These are phyloP conservation scores for Xylaria intraflava DNA, from an alignment of 495 filamentous ascomycete species.

Conservation along the genomic window DNA sequence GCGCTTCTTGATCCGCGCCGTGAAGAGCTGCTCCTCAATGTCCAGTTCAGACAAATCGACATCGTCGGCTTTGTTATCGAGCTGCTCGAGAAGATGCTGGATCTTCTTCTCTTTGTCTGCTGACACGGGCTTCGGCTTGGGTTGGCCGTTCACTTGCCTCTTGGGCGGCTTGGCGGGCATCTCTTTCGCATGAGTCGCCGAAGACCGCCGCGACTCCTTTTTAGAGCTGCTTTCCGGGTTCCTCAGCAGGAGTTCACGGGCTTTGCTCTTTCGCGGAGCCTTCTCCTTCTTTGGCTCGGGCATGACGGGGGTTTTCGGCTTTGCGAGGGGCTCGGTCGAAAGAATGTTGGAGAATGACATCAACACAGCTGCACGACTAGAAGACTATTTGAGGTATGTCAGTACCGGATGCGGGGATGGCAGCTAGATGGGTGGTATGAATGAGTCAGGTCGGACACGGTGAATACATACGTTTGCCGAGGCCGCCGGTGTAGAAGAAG, in stretches of 20 bases:
- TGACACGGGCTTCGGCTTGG: conserved; percentile 48
- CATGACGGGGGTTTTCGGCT: conserved; percentile 39
- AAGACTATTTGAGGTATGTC: conserved; percentile 40
- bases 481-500: conserved; percentile 23
- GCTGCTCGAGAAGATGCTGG: conserved; percentile 52
- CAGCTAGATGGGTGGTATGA: conserved; percentile 25
- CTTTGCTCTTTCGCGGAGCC: conserved; percentile 37
- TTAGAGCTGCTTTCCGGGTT: conserved; percentile 34
- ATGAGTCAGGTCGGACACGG: conserved; percentile 5
- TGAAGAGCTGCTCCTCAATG: conserved; percentile 48
- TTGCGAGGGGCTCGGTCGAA: conserved; percentile 59
- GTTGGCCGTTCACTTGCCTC: conserved; percentile 43
- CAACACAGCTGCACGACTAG: conserved; percentile 64
- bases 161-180: conserved; percentile 45
- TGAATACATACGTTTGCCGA: conserved; percentile 33
- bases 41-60: conserved; percentile 59
- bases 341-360: conserved; percentile 93
- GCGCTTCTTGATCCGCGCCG: conserved; percentile 54
- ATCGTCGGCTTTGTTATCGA: conserved; percentile 65
- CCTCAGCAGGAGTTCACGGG: conserved; percentile 34
- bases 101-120: conserved; percentile 65
- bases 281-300: conserved; percentile 27
- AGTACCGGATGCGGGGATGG: background rate
- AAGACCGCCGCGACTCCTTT: conserved; percentile 32
- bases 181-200: conserved; percentile 39